Base-by-base conservation (phyloP, 176 grass and related monocot species). In the Canna indica region DNA sequence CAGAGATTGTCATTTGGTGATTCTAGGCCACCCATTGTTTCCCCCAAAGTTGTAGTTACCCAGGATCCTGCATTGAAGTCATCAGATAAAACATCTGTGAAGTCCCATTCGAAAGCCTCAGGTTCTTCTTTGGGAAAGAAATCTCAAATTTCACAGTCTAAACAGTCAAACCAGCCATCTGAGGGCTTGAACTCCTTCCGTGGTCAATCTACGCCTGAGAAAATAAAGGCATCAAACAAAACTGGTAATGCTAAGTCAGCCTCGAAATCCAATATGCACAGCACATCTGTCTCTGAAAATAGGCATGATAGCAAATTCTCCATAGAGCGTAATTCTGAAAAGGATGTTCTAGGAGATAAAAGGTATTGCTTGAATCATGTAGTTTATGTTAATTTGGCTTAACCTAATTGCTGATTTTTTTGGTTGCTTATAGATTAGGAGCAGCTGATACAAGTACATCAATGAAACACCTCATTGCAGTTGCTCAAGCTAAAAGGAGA, bases 401-500 rank as follows among this genome's bases (percentile, higher is more conserved):
- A 75, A 62, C 34, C 54, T 34, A 22, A 80, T 84, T 75, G 31
- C n/a, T 41, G 10, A 42, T 36, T 73, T 20, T 69, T 62, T 78
- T 30, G 4, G 17, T 75, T 24, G 54, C 31, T 59, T 76, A 67
- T 77, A 91, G 88, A 78, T 76, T 76, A 74, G 76, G 66, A 71
- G 24, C 68, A 52, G 57, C 46, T 69, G 75, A 78, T 58, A 71
- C 71, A 53, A 27, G 14, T 39, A 93, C 67, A 44, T 99, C 94
- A 80, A 92, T 99, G 84, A 99, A 88, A 70, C 75, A 90, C 87
- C 88, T 99, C 75, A 99, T 99, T 78, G 94, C 94, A 78, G 94
- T 83, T 85, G 94, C 94, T 70, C 86, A 93, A 41, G 71, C 71
- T 39, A 73, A 73, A 41, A 73, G 71, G 50, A 73, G 36, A 41